phyloP scores from a whole-genome alignment of 345 rosid species.

The Toxicodendron radicans region DNA sequence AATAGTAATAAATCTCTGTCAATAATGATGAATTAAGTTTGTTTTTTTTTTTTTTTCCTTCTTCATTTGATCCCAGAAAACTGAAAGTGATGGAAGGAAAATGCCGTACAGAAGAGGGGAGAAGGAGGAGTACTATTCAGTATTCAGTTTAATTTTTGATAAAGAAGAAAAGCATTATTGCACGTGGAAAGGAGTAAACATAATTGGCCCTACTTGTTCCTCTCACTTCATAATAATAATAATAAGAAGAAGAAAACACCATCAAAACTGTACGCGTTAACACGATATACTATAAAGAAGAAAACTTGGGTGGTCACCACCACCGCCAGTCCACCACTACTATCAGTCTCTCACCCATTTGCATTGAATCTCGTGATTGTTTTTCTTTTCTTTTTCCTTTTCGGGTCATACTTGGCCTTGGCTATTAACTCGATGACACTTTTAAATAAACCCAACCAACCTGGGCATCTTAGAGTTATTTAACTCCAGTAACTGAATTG shows the following conservation, averaged over 20 bases:
- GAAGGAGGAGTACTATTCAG: not conserved
- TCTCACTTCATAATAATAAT: not conserved
- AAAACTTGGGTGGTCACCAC: not conserved
- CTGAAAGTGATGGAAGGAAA: not conserved
- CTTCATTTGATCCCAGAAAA: slow-evolving; percentile 15
- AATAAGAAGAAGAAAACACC: not conserved
- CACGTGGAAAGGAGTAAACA: slow-evolving; percentile 28
- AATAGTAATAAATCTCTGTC: slow-evolving; percentile 8
- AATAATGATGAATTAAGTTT: not conserved
- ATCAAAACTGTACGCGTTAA: slow-evolving; percentile 1
- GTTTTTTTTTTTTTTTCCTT: too few relatives aligned
- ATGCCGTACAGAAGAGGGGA: slow-evolving; percentile 16
- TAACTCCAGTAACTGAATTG: too few relatives aligned
- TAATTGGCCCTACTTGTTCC: slow-evolving; percentile 23
- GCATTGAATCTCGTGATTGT: slow-evolving; percentile 2
- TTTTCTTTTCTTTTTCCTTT: too few relatives aligned
- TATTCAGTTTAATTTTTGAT: not conserved
- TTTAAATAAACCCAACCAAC: too few relatives aligned
- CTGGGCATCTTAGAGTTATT: too few relatives aligned
- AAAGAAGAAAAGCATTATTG: slow-evolving; percentile 29
- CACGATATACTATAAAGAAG: not conserved
- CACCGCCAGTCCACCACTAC: too few relatives aligned
- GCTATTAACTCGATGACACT: too few relatives aligned
- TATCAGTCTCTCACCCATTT: slow-evolving; percentile 7
- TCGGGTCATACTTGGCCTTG: too few relatives aligned